These are phyloP conservation scores for Dipteronia sinensis DNA, from an alignment of 345 rosid genomes.

Conservation along the genomic window DNA sequence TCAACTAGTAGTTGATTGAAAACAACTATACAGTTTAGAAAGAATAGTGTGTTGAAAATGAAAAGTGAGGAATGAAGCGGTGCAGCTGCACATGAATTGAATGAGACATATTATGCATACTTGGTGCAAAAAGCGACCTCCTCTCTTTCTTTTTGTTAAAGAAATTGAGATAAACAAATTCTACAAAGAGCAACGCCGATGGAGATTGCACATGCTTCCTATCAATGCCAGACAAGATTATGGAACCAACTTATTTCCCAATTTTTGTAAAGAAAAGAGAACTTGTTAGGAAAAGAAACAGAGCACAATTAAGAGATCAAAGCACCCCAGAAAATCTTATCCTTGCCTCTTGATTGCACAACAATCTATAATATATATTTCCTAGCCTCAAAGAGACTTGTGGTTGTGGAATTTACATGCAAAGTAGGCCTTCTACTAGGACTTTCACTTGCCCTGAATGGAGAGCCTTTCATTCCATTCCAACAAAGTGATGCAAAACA, in stretches of 20 bases:
- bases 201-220: conserved; percentile 15
- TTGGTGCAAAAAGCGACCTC: conserved; percentile 12
- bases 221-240: conserved; percentile 1
- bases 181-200: neutral
- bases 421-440: neutral
- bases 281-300: neutral
- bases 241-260: neutral
- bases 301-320: neutral
- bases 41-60: too few species aligned
- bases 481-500: too few species aligned
- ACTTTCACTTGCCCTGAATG: neutral
- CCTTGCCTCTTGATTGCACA: too few species aligned
- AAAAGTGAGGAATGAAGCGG: too few species aligned
- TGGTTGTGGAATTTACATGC: neutral
- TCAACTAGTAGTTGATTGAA: too few species aligned
- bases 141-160: neutral
- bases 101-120: neutral
- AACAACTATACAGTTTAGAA: too few species aligned
- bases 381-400: conserved; percentile 1
- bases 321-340: neutral
- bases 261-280: neutral
- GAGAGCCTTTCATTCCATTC: too few species aligned
- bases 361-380: conserved; percentile 1
- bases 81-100: too few species aligned
- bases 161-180: neutral